A percentile compares a stretch with the other conserved stretches of the same genome.
phyloP scores from a whole-genome alignment of 768 basidiomycete species.

The Serpula lacrymans region DNA sequence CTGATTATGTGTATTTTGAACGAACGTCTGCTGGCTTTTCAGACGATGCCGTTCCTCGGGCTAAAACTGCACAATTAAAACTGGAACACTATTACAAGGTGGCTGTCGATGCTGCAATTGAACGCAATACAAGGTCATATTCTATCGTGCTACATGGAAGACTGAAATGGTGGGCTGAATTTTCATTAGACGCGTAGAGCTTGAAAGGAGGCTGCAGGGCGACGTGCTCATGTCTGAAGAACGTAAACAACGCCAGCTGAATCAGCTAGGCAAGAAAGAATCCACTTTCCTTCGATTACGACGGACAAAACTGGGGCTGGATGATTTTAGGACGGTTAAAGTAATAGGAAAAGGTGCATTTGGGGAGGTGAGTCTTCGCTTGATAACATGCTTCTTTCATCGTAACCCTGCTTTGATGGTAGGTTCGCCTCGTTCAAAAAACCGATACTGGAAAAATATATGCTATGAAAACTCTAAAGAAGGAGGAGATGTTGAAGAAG shows the following conservation, averaged over 20 bases:
- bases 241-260: conserved; percentile 79
- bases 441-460: conserved; percentile 97
- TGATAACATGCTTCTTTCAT: not conserved
- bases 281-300: conserved; percentile 83
- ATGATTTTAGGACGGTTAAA: conserved; percentile 95
- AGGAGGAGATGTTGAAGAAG: conserved; percentile 99
- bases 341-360: conserved; percentile 99
- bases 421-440: conserved; percentile 94
- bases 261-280: conserved; percentile 84
- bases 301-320: conserved; percentile 85
- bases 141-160: not conserved
- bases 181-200: conserved; percentile 69
- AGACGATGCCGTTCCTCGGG: conserved; percentile 75
- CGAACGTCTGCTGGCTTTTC: conserved; percentile 74
- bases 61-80: conserved; percentile 91
- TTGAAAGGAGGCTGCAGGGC: conserved; percentile 74
- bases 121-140: conserved; percentile 81
- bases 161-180: not conserved
- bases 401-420: conserved; percentile 1
- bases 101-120: conserved; percentile 92
- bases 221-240: conserved; percentile 76
- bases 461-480: conserved; percentile 97
- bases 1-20: conserved; percentile 92
- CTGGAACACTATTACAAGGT: conserved; percentile 97
- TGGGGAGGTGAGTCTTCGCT: conserved; percentile 68